Base-by-base conservation (phyloP, 1,139 yeast species). In the Trichomonascaceae sp. region DNA sequence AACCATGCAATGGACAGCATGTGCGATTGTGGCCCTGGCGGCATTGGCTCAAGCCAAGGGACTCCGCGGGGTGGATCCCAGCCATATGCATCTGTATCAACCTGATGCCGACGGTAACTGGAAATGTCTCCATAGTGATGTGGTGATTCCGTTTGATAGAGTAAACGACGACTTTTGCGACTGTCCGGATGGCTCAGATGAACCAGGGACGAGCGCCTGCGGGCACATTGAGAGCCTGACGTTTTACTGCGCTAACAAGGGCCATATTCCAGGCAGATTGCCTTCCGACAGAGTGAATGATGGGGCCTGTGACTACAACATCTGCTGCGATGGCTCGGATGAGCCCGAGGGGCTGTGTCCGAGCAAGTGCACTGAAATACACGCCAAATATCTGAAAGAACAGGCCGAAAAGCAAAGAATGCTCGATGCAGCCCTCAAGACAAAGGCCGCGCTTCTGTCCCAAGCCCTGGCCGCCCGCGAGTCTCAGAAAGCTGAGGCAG, bases 181-280 rank as follows among this genome's bases (percentile, higher is more conserved):
- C 52, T 89, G 98, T 60, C 96, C 97, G 0, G 98, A 89, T 57
- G 98, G 98, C 0, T 76, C 92, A 3, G 98, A 89, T 56, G 98
- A 89, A 54, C 96, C 97, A 0, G 96, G 96, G 0, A 89, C 97
- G 1, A 65, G 79, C 34, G 96, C 96, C 0, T 89, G 97, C 54
- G 60, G 48, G 14, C 62, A 64, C 11, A 65, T 67, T 11, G 42
- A 43, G 32, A 29, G 30, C 3, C 25, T 11, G 13, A 23, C 31
- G 1, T 89, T 85, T 48, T 85, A 74, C 55, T 89, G 98, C 58
- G 69, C 60, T 16, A 92, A 92, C 48, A 62, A 65, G 32, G 95
- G 94, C 2, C 81, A 75, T 32, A 42, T 52, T 16, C 51, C 61
- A 4, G 53, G 47, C 1, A 41, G 38, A 28, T 41, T 60, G 11